Evolutionary conservation across 352 stramenopile genomes (phyloP).

Genomic region (Phytophthora chlamydospora): DNA sequence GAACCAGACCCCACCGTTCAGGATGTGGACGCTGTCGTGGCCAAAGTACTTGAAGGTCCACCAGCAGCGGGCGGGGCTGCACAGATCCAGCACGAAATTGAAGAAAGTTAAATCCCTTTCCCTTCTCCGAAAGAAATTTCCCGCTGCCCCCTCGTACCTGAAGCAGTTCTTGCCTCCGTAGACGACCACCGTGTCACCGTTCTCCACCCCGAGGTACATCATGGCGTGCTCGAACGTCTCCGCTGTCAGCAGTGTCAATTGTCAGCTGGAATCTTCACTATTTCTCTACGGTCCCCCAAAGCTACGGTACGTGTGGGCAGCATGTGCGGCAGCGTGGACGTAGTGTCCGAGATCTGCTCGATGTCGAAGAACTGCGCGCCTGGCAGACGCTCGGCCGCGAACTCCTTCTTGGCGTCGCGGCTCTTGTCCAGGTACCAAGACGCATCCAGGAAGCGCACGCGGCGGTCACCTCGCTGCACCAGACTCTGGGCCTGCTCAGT

Average conservation of each 20-base stretch:
- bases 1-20: constrained; percentile 66
- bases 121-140: background rate
- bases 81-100: background rate
- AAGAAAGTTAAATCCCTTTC: background rate
- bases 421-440: constrained; percentile 86
- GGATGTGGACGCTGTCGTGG: constrained; percentile 85
- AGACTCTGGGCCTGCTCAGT: constrained; percentile 56
- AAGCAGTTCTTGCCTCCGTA: constrained; percentile 87
- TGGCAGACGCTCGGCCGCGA: constrained; percentile 65
- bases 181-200: constrained; percentile 76
- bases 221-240: constrained; percentile 75
- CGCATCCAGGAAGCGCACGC: constrained; percentile 75
- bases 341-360: constrained; percentile 78
- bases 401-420: constrained; percentile 69
- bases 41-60: constrained; percentile 93
- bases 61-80: constrained; percentile 79
- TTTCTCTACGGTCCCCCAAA: background rate
- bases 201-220: constrained; percentile 67
- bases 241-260: constrained; percentile 21
- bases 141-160: constrained; percentile 40
- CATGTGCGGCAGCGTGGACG: constrained; percentile 86
- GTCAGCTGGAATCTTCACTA: background rate
- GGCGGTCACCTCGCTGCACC: constrained; percentile 25
- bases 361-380: constrained; percentile 94
- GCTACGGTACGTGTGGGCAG: constrained; percentile 52